A percentile compares a stretch with the other conserved stretches of the same genome.
Evolutionary conservation across 2,329 filamentous ascomycete genomes (phyloP).

Genomic region (Ophiostoma fasciatum): DNA sequence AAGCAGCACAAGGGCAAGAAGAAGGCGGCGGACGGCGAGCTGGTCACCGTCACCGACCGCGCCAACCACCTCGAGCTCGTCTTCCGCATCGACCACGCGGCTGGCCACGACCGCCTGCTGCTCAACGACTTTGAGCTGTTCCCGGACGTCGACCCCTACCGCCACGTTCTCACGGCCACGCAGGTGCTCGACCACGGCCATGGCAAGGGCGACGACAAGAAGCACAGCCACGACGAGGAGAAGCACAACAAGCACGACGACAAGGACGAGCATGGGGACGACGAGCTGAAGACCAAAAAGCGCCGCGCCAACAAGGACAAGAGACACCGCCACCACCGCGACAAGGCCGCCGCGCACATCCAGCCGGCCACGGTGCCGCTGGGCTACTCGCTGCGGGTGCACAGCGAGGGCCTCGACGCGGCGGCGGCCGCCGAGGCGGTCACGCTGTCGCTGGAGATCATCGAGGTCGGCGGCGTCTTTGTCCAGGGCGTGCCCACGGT

Average conservation of each 20-base stretch:
- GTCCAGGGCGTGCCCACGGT: constrained; percentile 39
- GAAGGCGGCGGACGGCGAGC: too few species aligned
- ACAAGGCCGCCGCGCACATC: too few species aligned
- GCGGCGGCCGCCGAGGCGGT: constrained; percentile 37
- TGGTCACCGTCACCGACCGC: constrained; percentile 9
- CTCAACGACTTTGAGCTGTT: constrained; percentile 49
- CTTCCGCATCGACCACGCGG: constrained; percentile 34
- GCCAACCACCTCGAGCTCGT: constrained; percentile 34
- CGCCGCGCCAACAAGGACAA: constrained; percentile 16
- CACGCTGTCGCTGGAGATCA: constrained; percentile 40
- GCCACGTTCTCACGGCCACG: constrained; percentile 27
- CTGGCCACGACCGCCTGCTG: constrained; percentile 30
- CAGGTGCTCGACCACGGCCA: constrained; percentile 24
- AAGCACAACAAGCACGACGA: too few species aligned
- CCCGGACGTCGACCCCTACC: constrained; percentile 32
- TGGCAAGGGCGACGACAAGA: not conserved
- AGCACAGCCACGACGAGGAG: not conserved
- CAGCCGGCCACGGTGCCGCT: constrained; percentile 22
- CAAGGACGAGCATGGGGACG: too few species aligned
- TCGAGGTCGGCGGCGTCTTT: constrained; percentile 42
- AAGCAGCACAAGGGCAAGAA: not conserved
- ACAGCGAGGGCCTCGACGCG: constrained; percentile 30
- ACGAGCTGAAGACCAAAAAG: too few species aligned
- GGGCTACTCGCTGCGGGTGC: constrained; percentile 33
- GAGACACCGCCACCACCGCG: constrained; percentile 9